Percentiles rank a stretch among this genome's conserved stretches.
These are phyloP conservation scores for Hirsutella minnesotensis DNA, from an alignment of 2,329 filamentous ascomycete species.

Conservation along the genomic window DNA sequence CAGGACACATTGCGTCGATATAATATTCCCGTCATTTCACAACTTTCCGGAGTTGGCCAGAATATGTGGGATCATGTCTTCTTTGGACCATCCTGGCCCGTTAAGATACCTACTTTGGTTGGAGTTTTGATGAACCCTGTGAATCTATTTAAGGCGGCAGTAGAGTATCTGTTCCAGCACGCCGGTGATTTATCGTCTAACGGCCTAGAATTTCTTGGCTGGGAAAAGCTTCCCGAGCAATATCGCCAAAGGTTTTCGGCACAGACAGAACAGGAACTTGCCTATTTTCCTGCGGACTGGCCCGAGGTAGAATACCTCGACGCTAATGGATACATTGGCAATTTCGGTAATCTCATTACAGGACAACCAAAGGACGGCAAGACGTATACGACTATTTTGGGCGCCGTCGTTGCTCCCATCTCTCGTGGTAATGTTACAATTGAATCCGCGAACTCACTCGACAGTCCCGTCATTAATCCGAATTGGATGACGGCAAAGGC, in stretches of 20 bases:
- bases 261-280: neutral
- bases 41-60: conserved; percentile 42
- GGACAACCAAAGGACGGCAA: neutral
- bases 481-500: conserved; percentile 29
- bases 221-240: neutral
- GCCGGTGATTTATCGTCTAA: neutral
- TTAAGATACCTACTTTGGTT: neutral
- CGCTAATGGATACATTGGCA: neutral
- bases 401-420: conserved; percentile 15
- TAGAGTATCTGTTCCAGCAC: neutral
- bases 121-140: neutral
- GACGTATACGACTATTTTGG: conserved; percentile 7
- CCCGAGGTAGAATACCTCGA: neutral
- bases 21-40: conserved; percentile 30
- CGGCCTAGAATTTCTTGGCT: neutral
- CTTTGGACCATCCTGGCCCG: neutral
- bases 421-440: conserved; percentile 32
- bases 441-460: conserved; percentile 16
- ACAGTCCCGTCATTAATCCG: conserved; percentile 28
- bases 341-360: neutral
- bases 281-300: neutral
- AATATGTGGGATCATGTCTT: conserved; percentile 41
- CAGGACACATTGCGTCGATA: conserved; percentile 27
- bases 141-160: too few species aligned
- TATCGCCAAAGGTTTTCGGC: neutral